Base-by-base conservation (phyloP, 2,329 filamentous ascomycete genomes). In the Epicoccum nigrum region DNA sequence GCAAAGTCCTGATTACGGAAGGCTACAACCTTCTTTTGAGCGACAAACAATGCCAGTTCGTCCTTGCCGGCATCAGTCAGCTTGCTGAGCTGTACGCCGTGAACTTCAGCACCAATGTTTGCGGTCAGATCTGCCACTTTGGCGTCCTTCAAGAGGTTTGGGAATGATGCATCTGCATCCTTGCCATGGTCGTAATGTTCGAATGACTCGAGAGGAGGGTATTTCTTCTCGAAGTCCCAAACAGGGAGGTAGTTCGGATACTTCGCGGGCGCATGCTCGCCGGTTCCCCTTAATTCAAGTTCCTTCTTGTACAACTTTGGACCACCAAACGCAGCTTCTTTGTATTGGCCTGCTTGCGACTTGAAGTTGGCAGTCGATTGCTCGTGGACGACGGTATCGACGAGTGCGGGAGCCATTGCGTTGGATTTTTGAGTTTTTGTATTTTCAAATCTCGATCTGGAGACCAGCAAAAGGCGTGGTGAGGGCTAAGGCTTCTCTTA, bases 111-210 rank as follows among this genome's bases (percentile, higher is more conserved):
- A 49, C 89, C 89, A 59, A 89, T 92, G 38, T 83, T 85, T 1
- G 88, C 87, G 1, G 88, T 91, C 30, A 92, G 74, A 17, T 92
- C 78, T 9, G 76, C 79, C 33, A 86, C 74, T 25, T 79, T 73
- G 2, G 75, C 76, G n/a, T 74, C 74, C 30, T 76, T 70, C 2
- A 93, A 77, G 2, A 93, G 82, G 57, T 92, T 88, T 0, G 84
- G 81, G 64, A 87, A 91, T 1, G 78, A 75, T 1, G 83, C 77
- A 66, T 92, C 87, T 38, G 89, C 89, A 61, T 91, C 86, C 63
- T 86, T 86, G 61, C 89, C 89, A 63, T 88, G 88, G 48, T 93
- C 89, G 56, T 84, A 82, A 68, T 91, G 87, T 67, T 87, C 80
- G 62, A 91, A 92, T 1, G 81, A 83, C 55, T 86, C 76, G 7